These are phyloP conservation scores for Cladophialophora chaetospira DNA, from an alignment of 2,329 filamentous ascomycete species.

Conservation along the genomic window DNA sequence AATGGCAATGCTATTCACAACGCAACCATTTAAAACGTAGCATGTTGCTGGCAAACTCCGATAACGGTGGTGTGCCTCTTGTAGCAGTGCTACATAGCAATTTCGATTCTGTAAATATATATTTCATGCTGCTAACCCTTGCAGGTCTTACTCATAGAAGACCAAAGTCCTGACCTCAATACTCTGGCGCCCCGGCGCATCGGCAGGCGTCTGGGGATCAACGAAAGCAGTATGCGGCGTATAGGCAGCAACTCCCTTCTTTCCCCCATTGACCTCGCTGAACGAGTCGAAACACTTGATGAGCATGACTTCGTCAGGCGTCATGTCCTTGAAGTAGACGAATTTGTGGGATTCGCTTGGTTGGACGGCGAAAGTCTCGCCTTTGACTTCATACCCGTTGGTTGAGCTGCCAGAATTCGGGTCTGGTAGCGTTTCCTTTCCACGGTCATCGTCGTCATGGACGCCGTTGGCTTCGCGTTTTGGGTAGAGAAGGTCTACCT, in stretches of 20 bases:
- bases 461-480: conserved; percentile 51
- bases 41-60: no score
- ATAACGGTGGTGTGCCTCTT: no score
- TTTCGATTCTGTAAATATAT: no score
- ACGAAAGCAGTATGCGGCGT: conserved; percentile 59
- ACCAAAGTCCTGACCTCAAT: conserved; percentile 67
- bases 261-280: conserved; percentile 41
- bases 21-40: no score
- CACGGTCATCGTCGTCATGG: conserved; percentile 56
- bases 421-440: conserved; percentile 60
- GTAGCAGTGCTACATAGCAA: no score
- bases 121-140: conserved; percentile 30
- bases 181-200: conserved; percentile 57
- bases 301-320: conserved; percentile 55
- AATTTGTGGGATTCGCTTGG: conserved; percentile 62
- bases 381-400: conserved; percentile 63
- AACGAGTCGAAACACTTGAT: conserved; percentile 60
- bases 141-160: conserved; percentile 60
- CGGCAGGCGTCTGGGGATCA: conserved; percentile 56
- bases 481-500: conserved; percentile 66
- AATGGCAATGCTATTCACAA: no score
- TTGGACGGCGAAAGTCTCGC: conserved; percentile 64
- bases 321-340: conserved; percentile 70
- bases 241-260: conserved; percentile 48
- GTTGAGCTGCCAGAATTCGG: conserved; percentile 50